phyloP scores from a whole-genome alignment of 2,329 filamentous ascomycete species.

The Trichoderma endophyticum region DNA sequence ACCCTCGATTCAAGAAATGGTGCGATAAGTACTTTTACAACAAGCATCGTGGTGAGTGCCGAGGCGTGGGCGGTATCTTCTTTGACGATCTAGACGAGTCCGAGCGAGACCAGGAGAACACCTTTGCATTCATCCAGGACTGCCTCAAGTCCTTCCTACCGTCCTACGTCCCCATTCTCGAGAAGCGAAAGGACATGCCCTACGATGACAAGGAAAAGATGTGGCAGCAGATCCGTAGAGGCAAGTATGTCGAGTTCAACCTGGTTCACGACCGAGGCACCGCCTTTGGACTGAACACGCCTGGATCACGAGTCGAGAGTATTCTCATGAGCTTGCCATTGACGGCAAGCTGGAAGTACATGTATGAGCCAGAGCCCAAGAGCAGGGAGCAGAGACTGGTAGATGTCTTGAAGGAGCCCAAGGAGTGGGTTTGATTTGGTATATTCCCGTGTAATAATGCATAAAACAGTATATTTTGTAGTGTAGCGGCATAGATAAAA shows the following conservation, averaged over 20 bases:
- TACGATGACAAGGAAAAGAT: conserved; percentile 83
- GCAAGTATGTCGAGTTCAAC: conserved; percentile 98
- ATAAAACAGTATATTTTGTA: neutral
- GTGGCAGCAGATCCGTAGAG: conserved; percentile 92
- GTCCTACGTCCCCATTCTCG: conserved; percentile 84
- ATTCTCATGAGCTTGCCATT: conserved; percentile 96
- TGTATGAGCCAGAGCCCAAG: conserved; percentile 77
- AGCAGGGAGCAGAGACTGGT: conserved; percentile 77
- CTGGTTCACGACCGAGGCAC: conserved; percentile 95
- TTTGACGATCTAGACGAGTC: conserved; percentile 93
- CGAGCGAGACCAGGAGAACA: conserved; percentile 81
- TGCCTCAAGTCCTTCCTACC: conserved; percentile 85
- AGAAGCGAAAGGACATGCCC: conserved; percentile 86
- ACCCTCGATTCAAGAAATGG: conserved; percentile 94
- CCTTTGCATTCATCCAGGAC: conserved; percentile 86
- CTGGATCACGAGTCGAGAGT: conserved; percentile 87
- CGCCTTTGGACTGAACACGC: conserved; percentile 88
- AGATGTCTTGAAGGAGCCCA: conserved; percentile 63
- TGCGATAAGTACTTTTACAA: conserved; percentile 97
- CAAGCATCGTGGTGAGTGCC: conserved; percentile 81
- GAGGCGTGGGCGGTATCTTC: conserved; percentile 94
- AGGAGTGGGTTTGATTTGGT: conserved; percentile 58
- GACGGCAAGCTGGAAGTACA: conserved; percentile 93
- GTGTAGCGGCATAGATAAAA: conserved; percentile 4
- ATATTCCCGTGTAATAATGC: neutral